Evolutionary conservation across 129 eudicot genomes (phyloP), one percentile per base, ranked within the genome.

Genomic region (Lonicera japonica): DNA sequence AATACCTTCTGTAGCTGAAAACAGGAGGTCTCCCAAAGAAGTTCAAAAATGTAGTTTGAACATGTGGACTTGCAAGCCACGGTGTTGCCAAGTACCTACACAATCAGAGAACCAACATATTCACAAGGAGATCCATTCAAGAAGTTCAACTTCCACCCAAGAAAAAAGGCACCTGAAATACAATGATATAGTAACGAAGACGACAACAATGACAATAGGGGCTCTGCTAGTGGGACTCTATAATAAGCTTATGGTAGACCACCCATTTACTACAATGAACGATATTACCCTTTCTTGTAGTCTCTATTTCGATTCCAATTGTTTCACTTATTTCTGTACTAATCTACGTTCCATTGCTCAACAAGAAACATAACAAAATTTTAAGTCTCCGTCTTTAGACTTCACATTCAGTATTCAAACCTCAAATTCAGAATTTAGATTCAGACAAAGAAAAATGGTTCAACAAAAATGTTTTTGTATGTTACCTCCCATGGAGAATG

Each of bases 1-100:
- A 56, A 29, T 75, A 88, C 96, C 96, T 81, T 77, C 72, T 79
- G 64, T 88, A 88, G 48, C 71, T 73, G 22, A 79, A 73, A n/a
- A 40, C 54, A 46, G 94, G 86, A 53, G 96, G 84, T 73, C 86
- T 74, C 63, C 92, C 88, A 59, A 81, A 69, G 66, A 88, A 75
- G 64, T 82, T 75, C 59, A 88, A 40, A 56, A 84, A 78, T 10
- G 81, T 52, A 18, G 96, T 84, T 53, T 88, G 96, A 55, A 88
- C 8, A 63, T 88, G 94, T 59, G 96, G 96, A 64, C 94, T 88
- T 25, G 86, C 69, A 56, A 88, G 94, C 96, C 96, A 88, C 12
- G 94, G 89, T 40, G 96, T 84, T 22, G 91, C 68, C 74, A 79
- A 66, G 71, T 84, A 84, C 83, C 96, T 88, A 56, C 14, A 13